Conservation (phyloP, 805 yeast species). For the Priceomyces melissophilus region DNA sequence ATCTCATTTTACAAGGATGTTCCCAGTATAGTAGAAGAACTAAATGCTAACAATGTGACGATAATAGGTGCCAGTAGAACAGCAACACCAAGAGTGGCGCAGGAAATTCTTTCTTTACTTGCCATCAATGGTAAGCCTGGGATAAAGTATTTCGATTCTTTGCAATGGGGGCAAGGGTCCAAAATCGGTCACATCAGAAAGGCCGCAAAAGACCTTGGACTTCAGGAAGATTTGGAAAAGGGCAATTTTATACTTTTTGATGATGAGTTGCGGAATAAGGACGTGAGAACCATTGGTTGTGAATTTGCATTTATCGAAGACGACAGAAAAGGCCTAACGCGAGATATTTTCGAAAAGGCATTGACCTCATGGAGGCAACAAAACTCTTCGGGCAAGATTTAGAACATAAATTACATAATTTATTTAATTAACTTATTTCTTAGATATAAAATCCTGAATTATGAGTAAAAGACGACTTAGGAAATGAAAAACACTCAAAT, state of each 20-base stretch:
- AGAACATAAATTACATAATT: too few species aligned
- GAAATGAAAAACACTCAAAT: slow-evolving; percentile 16
- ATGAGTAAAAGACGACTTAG: slow-evolving; percentile 3
- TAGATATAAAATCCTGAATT: slow-evolving; percentile 1
- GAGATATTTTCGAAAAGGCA: slow-evolving; percentile 49
- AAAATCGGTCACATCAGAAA: slow-evolving; percentile 54
- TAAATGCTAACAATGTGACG: slow-evolving; percentile 44
- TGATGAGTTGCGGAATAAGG: slow-evolving; percentile 75
- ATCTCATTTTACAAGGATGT: slow-evolving; percentile 68
- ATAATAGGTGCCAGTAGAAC: slow-evolving; percentile 79
- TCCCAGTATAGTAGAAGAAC: slow-evolving; percentile 53
- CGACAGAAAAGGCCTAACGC: slow-evolving; percentile 54
- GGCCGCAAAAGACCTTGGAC: slow-evolving; percentile 46
- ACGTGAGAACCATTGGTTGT: slow-evolving; percentile 70
- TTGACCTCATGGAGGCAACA: slow-evolving; percentile 30
- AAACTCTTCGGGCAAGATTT: background rate
- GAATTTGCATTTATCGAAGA: slow-evolving; percentile 62
- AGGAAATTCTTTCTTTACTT: slow-evolving; percentile 52
- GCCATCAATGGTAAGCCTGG: slow-evolving; percentile 53
- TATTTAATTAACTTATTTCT: too few species aligned
- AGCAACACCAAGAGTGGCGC: slow-evolving; percentile 73
- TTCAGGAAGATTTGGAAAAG: slow-evolving; percentile 43
- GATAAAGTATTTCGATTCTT: slow-evolving; percentile 49
- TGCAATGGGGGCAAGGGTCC: slow-evolving; percentile 69
- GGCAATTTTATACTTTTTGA: slow-evolving; percentile 56